Evolutionary conservation across 78 protist genomes (phyloP), one percentile per base, ranked within the genome.

Genomic region (Dictyostelium discoideum): DNA sequence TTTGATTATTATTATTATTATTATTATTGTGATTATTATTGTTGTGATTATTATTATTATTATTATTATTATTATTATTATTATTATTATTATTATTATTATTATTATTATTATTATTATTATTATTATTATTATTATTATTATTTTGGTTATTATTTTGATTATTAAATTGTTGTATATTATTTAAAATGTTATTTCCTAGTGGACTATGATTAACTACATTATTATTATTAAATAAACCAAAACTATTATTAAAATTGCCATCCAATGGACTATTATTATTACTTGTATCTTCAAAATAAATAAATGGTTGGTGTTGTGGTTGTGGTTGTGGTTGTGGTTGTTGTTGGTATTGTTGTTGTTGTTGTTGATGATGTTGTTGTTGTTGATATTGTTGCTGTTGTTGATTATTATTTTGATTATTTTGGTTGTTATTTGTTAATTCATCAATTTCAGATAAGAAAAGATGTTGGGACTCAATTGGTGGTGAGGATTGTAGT

Each of bases 401-500:
- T 54, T 54, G 22, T 54, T 54, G 22, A 16, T 54, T 54, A 4
- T 54, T 26, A 14, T 54, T 0, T 54, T 54, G 22, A 16, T 54
- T 54, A 4, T 54, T 26, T 22, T 72, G 11, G 13, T 72, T 26
- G 16, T 54, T 54, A 54, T 85, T 22, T 54, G 42, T 65, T 72
- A 86, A 54, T 24, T 86, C 92, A 46, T 86, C 92, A 29, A 76
- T 22, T 5, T 73, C 83, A 26, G 77, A 46, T 44, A 76, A 39
- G 60, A 76, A 86, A 20, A 44, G 24, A n/a, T 76, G 92, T 74
- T 74, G 81, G 39, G 79, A 44, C 78, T 87, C 93, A 13, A 86
- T 76, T 32, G 92, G 77, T 50, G 92, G 92, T 32, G 92, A 86
- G 29, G 77, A 80, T 57, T 63, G 63, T 83, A 22, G 73, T 57